Base-by-base conservation (phyloP, 345 rosid genomes). In the Cardamine resedifolia region DNA sequence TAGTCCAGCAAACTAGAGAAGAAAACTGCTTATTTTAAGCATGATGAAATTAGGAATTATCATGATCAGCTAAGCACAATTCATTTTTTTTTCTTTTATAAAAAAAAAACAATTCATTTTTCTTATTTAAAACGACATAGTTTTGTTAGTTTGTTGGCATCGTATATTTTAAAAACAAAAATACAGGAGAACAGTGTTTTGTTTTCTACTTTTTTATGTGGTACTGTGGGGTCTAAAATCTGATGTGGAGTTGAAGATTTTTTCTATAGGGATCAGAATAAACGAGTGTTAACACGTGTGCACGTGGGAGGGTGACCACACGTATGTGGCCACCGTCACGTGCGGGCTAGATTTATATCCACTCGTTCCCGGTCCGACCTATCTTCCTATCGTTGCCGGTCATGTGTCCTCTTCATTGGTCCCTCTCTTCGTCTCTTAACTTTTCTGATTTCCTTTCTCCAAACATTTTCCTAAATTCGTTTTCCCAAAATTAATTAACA, bases 291-390 rank as follows among this genome's bases (percentile, higher is more conserved):
- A 47, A 14, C 71, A 73, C 77, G 77, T 73, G 71, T 11, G 50
- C 51, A 41, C 77, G 78, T 74, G 73, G 45, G 68, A 74, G 47
- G 49, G 21, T 66, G 23, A 67, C 67, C 10, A 52, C 57, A 65
- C 18, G 36, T 45, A 19, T 58, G 44, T 57, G 62, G 36, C 63
- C 78, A 67, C 73, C 61, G 68, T 59, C 73, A 50, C 78, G 73
- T 74, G 78, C 68, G 73, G 73, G 62, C 68, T 67, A 67, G 5
- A 67, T 50, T 67, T 19, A 31, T 39, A 74, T 50, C 73, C 73
- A 59, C 68, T 74, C 73, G 78, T 59, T 66, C 28, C 73, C 28
- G 45, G 55, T 58, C 73, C 68, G 45, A 39, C 55, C 60, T 66
- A 39, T 56, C 41, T 48, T 20, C 20, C 1, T n/a, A 44, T 44